A percentile compares a stretch with the other conserved stretches of the same genome.
Conservation (phyloP, 2,329 filamentous ascomycete genomes). For the Aspergillus fischeri region DNA sequence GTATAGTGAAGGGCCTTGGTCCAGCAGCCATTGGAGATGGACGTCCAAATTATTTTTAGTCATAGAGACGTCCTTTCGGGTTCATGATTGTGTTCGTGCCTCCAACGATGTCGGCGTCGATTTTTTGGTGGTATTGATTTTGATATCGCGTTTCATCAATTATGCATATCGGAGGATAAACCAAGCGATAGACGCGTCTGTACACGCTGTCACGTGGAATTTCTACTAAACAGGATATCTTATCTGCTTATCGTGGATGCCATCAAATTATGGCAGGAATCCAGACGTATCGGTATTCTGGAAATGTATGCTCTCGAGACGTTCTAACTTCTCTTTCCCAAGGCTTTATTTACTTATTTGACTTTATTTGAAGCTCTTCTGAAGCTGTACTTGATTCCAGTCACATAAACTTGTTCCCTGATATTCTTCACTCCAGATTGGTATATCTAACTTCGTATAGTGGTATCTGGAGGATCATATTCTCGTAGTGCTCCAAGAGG, state of each 20-base stretch:
- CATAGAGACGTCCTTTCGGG: constrained; percentile 37
- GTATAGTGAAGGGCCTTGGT: constrained; percentile 34
- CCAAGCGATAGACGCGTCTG: constrained; percentile 15
- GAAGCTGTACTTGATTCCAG: background rate
- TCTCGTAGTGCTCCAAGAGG: background rate
- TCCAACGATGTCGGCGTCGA: constrained; percentile 3
- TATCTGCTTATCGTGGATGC: background rate
- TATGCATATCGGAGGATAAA: background rate
- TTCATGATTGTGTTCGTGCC: constrained; percentile 22
- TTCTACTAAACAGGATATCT: background rate
- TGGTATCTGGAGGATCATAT: background rate
- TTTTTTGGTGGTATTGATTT: background rate
- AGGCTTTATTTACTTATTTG: background rate
- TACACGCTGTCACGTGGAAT: constrained; percentile 23
- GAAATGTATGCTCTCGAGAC: background rate
- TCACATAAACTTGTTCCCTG: background rate
- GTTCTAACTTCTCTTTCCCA: background rate
- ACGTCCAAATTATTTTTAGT: constrained; percentile 45
- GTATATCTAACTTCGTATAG: no score
- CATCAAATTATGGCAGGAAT: background rate
- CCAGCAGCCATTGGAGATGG: constrained; percentile 47
- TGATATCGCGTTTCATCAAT: background rate
- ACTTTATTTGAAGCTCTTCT: background rate
- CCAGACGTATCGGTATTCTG: background rate
- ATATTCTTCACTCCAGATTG: background rate